Base-by-base conservation (phyloP, 1,139 yeast species). In the Saccharomycopsis hybrid region DNA sequence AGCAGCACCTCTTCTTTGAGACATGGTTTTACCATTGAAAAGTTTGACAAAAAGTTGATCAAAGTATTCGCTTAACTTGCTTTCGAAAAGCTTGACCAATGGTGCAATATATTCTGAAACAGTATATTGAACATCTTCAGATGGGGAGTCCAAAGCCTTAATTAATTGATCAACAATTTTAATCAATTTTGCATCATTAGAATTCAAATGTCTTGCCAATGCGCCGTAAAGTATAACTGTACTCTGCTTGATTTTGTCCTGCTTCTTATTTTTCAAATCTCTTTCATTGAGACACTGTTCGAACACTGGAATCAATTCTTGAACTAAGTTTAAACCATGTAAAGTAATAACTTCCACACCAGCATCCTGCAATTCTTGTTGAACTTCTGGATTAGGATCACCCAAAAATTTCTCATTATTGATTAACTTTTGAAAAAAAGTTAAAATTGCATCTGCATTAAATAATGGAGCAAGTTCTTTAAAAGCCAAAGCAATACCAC, bases 1-100 rank as follows among this genome's bases (percentile, higher is more conserved):
- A 1, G 98, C 97, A 1, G 96, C 94, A 61, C 98, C 99, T 58
- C 92, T 78, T 63, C 96, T 78, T 13, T 75, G 71, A 0, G 83
- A 79, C 44, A 74, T 65, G 2, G 72, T 66, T 25, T 72, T 69
- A 5, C 75, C 73, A 3, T 71, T 71, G 59, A 84, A 80, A 36
- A 90, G 70, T 57, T 76, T 78, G 3, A 71, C 75, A 60, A 86
- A 75, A 49, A 89, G 68, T 3, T 62, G 57, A 44, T 82, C 84
- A 54, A 88, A 67, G 57, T 84, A 79, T 0, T 67, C 65, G 40
- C 73, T 73, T 38, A 82, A 72, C 33, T 71, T 69, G 2, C 70
- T 62, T 35, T 70, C 75, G 53, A 85, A 77, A 31, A 80, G 70
- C 25, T 72, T 71, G 7, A 87, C 95, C 55, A 90, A 73, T 3